Conservation (phyloP, 169 alveolate species). For the Cryptosporidium parvum region DNA sequence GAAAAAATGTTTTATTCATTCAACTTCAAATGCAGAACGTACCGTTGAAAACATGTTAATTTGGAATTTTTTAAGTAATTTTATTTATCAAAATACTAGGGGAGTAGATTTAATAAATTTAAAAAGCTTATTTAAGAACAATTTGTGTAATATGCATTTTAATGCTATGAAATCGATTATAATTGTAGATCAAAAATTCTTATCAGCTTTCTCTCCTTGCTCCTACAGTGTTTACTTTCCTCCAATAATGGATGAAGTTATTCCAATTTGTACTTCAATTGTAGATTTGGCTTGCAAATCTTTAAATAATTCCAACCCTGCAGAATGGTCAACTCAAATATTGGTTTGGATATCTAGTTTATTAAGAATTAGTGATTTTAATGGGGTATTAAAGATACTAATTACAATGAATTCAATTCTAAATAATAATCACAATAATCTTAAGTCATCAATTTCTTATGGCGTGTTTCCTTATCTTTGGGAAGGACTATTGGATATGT, state of each 20-base stretch:
- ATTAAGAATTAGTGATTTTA: slow-evolving; percentile 17
- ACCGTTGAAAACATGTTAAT: not conserved
- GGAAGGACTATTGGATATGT: slow-evolving; percentile 24
- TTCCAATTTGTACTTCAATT: slow-evolving; percentile 48
- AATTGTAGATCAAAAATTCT: not conserved
- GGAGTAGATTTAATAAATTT: not conserved
- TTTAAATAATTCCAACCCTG: slow-evolving; percentile 7
- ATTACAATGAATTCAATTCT: slow-evolving; percentile 4
- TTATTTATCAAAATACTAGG: not conserved
- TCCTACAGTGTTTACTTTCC: not conserved
- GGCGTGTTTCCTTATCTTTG: slow-evolving; percentile 38
- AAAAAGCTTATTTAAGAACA: not conserved
- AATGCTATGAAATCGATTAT: slow-evolving; percentile 19
- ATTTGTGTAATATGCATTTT: not conserved
- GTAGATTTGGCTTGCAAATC: not conserved
- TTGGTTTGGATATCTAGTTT: slow-evolving; percentile 10
- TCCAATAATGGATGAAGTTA: slow-evolving; percentile 39
- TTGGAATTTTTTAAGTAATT: not conserved
- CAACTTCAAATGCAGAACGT: not conserved
- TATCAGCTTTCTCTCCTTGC: not conserved
- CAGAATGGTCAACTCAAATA: slow-evolving; percentile 13
- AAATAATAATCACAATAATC: not conserved
- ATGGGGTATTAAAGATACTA: slow-evolving; percentile 27
- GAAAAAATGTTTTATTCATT: not conserved
- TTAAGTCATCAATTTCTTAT: not conserved